Conservation (phyloP, 768 basidiomycete genomes). For the Galerina marginata region DNA sequence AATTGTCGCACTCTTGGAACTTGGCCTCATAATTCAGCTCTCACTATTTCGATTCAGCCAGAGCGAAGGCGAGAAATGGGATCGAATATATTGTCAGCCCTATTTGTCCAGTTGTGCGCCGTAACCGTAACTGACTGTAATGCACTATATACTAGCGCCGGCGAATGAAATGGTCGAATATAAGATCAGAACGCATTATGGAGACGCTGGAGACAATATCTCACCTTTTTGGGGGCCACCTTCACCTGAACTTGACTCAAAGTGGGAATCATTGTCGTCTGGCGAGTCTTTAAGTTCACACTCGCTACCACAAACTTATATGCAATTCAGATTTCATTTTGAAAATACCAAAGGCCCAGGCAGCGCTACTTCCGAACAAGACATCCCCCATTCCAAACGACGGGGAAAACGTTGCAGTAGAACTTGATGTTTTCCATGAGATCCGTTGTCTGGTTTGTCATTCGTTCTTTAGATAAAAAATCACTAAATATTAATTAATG, state of each 20-base stretch:
- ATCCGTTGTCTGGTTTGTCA: constrained; percentile 34
- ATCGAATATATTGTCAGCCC: too few species aligned
- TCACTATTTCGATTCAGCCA: too few species aligned
- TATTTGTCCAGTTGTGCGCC: too few species aligned
- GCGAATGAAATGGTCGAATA: background rate
- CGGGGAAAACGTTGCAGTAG: constrained; percentile 27
- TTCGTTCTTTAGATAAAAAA: background rate
- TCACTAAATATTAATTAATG: background rate
- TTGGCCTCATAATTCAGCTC: too few species aligned
- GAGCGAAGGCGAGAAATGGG: too few species aligned
- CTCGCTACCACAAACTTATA: background rate
- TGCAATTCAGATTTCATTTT: background rate
- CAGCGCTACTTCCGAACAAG: background rate
- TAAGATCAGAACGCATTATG: background rate
- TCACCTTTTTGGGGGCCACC: background rate
- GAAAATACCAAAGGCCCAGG: background rate
- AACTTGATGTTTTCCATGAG: constrained; percentile 34
- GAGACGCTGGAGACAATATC: background rate
- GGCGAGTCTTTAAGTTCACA: background rate
- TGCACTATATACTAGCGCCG: background rate
- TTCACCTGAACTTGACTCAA: background rate
- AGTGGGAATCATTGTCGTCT: background rate
- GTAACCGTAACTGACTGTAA: too few species aligned
- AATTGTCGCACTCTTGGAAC: too few species aligned
- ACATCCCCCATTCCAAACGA: constrained; percentile 19